Percentiles rank a stretch among this genome's conserved stretches.
phyloP scores from a whole-genome alignment of 2,329 filamentous ascomycete genomes.

The Cercospora sp. region DNA sequence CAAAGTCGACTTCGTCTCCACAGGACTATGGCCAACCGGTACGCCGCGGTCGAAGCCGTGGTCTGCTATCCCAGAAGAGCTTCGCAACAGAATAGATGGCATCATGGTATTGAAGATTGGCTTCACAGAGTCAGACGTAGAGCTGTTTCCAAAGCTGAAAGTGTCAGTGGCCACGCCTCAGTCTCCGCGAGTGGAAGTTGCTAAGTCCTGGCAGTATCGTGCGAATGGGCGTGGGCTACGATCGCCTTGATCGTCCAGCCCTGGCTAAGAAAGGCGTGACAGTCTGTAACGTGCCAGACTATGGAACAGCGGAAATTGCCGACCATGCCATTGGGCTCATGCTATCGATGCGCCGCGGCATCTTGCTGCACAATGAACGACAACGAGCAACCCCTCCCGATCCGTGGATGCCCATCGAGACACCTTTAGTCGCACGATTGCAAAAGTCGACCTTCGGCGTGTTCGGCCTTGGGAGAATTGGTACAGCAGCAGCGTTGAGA shows the following conservation, averaged over 20 bases:
- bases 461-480: conserved; percentile 36
- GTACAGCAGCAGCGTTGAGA: conserved; percentile 35
- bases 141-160: conserved; percentile 37
- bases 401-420: conserved; percentile 35
- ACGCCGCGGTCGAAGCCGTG: conserved; percentile 32
- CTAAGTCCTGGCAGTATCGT: conserved; percentile 30
- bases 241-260: conserved; percentile 35
- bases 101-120: conserved; percentile 37
- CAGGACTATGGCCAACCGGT: conserved; percentile 29
- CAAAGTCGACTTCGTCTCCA: conserved; percentile 33
- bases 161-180: conserved; percentile 29
- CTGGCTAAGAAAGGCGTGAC: conserved; percentile 31
- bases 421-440: conserved; percentile 33
- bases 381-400: conserved; percentile 37
- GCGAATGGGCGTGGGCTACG: conserved; percentile 40
- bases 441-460: conserved; percentile 35
- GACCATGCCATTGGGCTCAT: conserved; percentile 38
- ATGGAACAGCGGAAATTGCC: conserved; percentile 38
- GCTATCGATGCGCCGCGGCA: conserved; percentile 34
- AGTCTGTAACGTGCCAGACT: conserved; percentile 39
- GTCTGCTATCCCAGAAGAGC: conserved; percentile 34
- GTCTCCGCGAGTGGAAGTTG: background rate
- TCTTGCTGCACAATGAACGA: conserved; percentile 36
- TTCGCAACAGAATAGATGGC: conserved; percentile 33
- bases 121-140: conserved; percentile 33